Conservation (phyloP, 331 rosid species). For the Acacia concinna region DNA sequence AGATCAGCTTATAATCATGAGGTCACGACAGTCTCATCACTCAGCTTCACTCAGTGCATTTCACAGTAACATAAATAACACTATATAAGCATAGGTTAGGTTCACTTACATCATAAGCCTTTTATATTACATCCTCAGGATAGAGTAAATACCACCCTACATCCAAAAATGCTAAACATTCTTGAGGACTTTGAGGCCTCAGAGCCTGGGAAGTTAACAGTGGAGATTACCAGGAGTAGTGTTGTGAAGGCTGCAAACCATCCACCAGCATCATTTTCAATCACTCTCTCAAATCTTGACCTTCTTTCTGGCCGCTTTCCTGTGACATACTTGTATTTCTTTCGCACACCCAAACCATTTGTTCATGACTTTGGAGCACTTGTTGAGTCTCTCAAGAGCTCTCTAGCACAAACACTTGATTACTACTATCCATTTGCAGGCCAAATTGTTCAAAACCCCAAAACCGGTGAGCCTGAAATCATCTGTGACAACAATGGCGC, state of each 20-base stretch:
- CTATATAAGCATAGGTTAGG: constrained; percentile 31
- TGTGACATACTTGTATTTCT: constrained; percentile 79
- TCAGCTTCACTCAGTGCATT: neutral
- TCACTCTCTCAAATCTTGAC: constrained; percentile 52
- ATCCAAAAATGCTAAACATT: constrained; percentile 26
- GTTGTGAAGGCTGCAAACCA: neutral
- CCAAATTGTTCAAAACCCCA: constrained; percentile 53
- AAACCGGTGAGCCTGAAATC: constrained; percentile 69
- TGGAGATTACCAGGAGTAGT: constrained; percentile 37
- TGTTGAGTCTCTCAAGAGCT: constrained; percentile 48
- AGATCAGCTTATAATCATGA: constrained; percentile 28
- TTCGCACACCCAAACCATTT: constrained; percentile 34
- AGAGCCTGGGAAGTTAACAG: constrained; percentile 37
- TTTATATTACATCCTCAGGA: constrained; percentile 8
- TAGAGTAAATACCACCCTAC: neutral
- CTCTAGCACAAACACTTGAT: constrained; percentile 51
- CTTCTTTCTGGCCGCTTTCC: constrained; percentile 92
- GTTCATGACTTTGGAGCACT: constrained; percentile 19
- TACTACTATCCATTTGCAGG: constrained; percentile 72
- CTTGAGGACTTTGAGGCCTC: constrained; percentile 28
- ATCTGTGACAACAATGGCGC: constrained; percentile 74
- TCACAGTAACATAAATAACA: constrained; percentile 11
- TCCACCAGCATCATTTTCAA: neutral
- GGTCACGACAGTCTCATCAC: neutral
- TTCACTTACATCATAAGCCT: neutral